Conservation (phyloP, 805 yeast genomes). For the Saturnispora kantuleensis region DNA sequence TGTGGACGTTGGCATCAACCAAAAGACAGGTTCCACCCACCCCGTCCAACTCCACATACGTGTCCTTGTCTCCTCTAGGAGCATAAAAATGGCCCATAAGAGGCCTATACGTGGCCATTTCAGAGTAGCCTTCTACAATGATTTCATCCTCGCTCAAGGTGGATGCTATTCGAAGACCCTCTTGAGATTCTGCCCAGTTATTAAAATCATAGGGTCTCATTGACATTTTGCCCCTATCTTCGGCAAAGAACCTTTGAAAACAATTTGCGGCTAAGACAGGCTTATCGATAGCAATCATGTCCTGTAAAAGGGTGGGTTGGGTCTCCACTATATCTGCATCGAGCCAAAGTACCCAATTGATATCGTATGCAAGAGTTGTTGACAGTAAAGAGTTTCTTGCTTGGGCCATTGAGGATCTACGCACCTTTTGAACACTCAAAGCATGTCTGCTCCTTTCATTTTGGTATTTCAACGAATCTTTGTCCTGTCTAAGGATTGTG, state of each 20-base stretch:
- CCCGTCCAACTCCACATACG: constrained; percentile 85
- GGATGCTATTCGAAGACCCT: constrained; percentile 66
- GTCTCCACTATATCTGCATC: constrained; percentile 93
- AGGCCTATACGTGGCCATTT: constrained; percentile 88
- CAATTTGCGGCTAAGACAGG: constrained; percentile 90
- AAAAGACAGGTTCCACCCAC: constrained; percentile 96
- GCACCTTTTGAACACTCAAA: constrained; percentile 70
- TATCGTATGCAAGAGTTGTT: constrained; percentile 80
- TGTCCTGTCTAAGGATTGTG: constrained; percentile 85
- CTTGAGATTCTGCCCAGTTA: constrained; percentile 86
- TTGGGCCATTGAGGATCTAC: constrained; percentile 85
- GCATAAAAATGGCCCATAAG: constrained; percentile 87
- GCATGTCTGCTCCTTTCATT: constrained; percentile 88
- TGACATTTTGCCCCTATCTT: constrained; percentile 38
- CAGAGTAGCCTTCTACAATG: constrained; percentile 88
- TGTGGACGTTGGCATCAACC: constrained; percentile 95
- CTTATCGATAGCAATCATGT: constrained; percentile 73
- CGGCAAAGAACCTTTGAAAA: constrained; percentile 70
- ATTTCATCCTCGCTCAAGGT: constrained; percentile 79
- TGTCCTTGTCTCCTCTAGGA: constrained; percentile 46
- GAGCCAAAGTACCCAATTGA: constrained; percentile 94
- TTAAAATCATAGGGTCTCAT: constrained; percentile 91
- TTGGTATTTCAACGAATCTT: constrained; percentile 65
- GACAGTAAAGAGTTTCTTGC: constrained; percentile 88
- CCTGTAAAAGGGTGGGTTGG: constrained; percentile 75